Conservation (phyloP, 352 stramenopile species). For the Phytophthora citrophthora region DNA sequence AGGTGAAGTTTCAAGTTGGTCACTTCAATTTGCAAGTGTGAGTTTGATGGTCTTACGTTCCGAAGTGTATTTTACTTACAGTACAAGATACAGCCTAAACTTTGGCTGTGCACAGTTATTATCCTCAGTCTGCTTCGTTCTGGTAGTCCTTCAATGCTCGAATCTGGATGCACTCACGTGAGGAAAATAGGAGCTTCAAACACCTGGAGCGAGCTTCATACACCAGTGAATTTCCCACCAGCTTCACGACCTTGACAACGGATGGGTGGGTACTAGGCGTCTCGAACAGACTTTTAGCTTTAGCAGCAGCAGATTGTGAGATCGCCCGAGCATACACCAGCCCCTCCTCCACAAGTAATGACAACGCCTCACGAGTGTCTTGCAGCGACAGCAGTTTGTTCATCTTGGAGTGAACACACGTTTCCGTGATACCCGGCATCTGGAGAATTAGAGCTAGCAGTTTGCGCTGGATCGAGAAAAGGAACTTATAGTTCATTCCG, state of each 20-base stretch:
- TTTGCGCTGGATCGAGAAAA: constrained; percentile 83
- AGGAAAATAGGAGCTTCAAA: constrained; percentile 75
- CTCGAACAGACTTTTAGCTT: constrained; percentile 40
- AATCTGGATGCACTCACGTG: constrained; percentile 86
- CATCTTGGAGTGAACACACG: constrained; percentile 57
- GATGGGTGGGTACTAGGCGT: constrained; percentile 17
- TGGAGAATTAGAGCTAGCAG: constrained; percentile 63
- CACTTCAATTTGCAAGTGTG: not conserved
- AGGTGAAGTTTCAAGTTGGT: too few relatives aligned
- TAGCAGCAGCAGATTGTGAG: not conserved
- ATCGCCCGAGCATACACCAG: constrained; percentile 68
- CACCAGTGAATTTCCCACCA: constrained; percentile 47
- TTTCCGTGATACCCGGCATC: constrained; percentile 65
- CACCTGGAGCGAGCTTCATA: constrained; percentile 54
- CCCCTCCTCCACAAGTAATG: constrained; percentile 72
- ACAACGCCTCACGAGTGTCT: constrained; percentile 74
- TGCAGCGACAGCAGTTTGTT: constrained; percentile 72
- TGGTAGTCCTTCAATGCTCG: constrained; percentile 79
- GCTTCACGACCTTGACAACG: constrained; percentile 42
- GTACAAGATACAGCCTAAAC: constrained; percentile 10
- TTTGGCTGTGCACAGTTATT: constrained; percentile 6
- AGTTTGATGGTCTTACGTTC: too few relatives aligned
- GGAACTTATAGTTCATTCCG: constrained; percentile 72
- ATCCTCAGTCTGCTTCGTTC: constrained; percentile 44
- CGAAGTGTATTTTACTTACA: constrained; percentile 2